Base-by-base conservation (phyloP, 1,139 yeast genomes). In the Yamadazyma epiphylla region DNA sequence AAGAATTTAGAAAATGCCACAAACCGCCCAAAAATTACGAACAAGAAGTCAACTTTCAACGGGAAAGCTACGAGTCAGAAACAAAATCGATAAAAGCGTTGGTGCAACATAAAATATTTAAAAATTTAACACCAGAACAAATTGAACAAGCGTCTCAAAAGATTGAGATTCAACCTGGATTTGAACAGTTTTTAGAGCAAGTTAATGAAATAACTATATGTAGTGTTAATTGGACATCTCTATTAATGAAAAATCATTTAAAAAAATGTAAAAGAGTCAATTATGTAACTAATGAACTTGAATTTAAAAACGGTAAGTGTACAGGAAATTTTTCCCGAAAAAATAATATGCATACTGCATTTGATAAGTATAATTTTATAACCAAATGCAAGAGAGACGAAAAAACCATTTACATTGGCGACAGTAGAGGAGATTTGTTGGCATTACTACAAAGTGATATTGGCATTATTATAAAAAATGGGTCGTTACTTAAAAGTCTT, bases 161-260 rank as follows among this genome's bases (percentile, higher is more conserved):
- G 4, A 69, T 80, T 2, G 41, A 47, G 17, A 43, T 76, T 6
- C 62, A 69, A 19, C 56, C 58, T 0, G 77, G 77, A 0, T 72
- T 76, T 45, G 42, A 55, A 25, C 60, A 58, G 2, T 62, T 73
- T 30, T 47, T 70, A 34, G 13, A 45, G 72, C 21, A 32, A 40
- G 8, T 28, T 26, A 2, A 26, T 36, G 4, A 33, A 47, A 0
- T 46, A 68, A 5, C 74, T 74, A 60, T 82, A 2, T 45, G 81
- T 16, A 78, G 86, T 43, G 74, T 80, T 29, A 81, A 80, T 49
- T 82, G 89, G 89, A 70, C 82, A 8, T 61, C 67, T 3, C 27
- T 55, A 7, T 53, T 80, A 22, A 80, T 82, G 33, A 46, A 54
- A 15, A 58, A 58, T 28, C 64, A 62, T 4, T 55, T 80, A 24